Percentiles rank a stretch among this genome's conserved stretches.
These are phyloP conservation scores for Pisolithus orientalis DNA, from an alignment of 768 basidiomycete genomes.

Conservation along the genomic window DNA sequence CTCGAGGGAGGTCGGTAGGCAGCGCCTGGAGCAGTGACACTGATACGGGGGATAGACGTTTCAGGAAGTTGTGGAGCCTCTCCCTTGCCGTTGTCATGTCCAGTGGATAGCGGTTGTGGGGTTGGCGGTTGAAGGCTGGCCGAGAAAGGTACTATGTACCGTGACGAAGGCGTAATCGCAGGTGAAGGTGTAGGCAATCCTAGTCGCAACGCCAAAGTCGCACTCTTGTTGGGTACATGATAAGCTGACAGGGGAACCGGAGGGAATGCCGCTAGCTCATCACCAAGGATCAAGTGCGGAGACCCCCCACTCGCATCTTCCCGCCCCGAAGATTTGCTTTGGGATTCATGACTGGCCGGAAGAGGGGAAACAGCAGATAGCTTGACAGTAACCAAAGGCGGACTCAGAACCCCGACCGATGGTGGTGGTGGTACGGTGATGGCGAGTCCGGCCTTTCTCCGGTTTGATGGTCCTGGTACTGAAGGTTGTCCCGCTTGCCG, in stretches of 20 bases:
- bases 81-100: constrained; percentile 8
- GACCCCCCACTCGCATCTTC: not conserved
- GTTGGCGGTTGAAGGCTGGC: constrained; percentile 1
- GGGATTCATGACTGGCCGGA: not conserved
- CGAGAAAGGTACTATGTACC: not conserved
- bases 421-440: constrained; percentile 1
- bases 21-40: not conserved
- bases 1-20: not conserved
- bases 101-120: not conserved
- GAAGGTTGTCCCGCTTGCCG: not conserved
- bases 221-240: constrained; percentile 6
- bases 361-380: constrained; percentile 2
- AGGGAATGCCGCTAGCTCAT: not conserved
- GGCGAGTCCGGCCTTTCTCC: not conserved
- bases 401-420: not conserved
- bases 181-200: constrained; percentile 1
- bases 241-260: not conserved
- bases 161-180: not conserved
- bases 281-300: constrained; percentile 3
- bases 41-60: constrained; percentile 1
- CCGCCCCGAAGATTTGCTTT: not conserved
- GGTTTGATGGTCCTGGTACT: not conserved
- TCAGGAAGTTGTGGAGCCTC: constrained; percentile 2
- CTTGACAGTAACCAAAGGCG: not conserved
- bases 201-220: constrained; percentile 6